phyloP scores from a whole-genome alignment of 345 rosid species.

The Erysimum cheiranthoides region DNA sequence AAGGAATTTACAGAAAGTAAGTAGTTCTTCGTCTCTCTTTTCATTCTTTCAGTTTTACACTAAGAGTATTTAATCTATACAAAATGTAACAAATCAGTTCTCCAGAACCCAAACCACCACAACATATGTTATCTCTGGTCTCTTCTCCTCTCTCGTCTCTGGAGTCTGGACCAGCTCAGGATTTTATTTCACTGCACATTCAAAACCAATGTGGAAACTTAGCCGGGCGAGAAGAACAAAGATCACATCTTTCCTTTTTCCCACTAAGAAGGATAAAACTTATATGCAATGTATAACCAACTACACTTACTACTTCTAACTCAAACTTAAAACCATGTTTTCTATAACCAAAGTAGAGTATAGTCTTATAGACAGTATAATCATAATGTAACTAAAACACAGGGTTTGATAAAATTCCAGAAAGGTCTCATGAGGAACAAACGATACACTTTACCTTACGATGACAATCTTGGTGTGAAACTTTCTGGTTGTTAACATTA shows the following conservation, averaged over 20 bases:
- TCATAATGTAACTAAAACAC: not conserved
- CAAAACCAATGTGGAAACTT: no score
- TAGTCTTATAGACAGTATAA: not conserved
- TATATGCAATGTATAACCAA: no score
- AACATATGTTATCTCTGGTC: not conserved
- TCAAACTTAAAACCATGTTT: not conserved
- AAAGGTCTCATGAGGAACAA: no score
- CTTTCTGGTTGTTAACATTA: conserved; percentile 62
- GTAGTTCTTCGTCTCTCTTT: not conserved
- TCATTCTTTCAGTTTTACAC: no score
- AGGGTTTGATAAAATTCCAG: no score
- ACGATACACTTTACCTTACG: not conserved
- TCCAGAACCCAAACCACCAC: conserved; percentile 3
- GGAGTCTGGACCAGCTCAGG: conserved; percentile 24
- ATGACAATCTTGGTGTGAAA: conserved; percentile 68
- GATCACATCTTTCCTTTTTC: no score
- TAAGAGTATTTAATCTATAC: conserved; percentile 30
- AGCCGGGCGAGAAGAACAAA: no score
- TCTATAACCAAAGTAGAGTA: not conserved
- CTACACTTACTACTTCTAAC: not conserved
- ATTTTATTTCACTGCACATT: conserved; percentile 36
- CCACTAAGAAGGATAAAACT: no score
- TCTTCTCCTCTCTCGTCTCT: not conserved
- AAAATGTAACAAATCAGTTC: conserved; percentile 24
- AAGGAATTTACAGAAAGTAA: conserved; percentile 1